phyloP scores from a whole-genome alignment of 495 filamentous ascomycete species.

The Penicillium desertorum region DNA sequence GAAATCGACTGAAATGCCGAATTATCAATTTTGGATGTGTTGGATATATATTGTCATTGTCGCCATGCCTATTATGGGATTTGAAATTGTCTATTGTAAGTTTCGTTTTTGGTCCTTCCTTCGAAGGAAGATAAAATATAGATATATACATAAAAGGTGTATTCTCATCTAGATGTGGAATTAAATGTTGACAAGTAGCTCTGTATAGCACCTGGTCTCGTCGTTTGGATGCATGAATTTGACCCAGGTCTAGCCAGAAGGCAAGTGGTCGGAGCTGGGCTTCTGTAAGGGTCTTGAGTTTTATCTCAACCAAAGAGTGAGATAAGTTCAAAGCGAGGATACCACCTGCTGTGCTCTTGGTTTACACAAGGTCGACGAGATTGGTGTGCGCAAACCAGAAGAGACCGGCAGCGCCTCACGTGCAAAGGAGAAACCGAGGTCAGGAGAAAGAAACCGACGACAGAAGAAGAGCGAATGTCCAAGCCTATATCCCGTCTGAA shows the following conservation, averaged over 20 bases:
- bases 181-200: neutral
- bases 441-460: neutral
- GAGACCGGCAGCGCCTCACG: neutral
- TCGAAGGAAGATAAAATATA: neutral
- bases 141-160: neutral
- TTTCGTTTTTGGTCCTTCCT: neutral
- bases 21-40: too few species aligned
- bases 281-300: neutral
- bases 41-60: neutral
- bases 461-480: neutral
- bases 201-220: neutral
- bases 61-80: neutral
- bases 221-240: neutral
- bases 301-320: neutral
- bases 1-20: neutral
- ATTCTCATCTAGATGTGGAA: neutral
- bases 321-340: neutral
- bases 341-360: neutral
- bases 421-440: neutral
- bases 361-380: neutral
- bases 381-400: neutral
- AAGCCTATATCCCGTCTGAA: neutral
- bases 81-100: neutral
- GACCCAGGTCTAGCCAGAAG: too few species aligned
- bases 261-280: neutral